Percentiles rank a stretch among this genome's conserved stretches.
Conservation (phyloP, 495 filamentous ascomycete species). For the Talaromyces stipitatus region DNA sequence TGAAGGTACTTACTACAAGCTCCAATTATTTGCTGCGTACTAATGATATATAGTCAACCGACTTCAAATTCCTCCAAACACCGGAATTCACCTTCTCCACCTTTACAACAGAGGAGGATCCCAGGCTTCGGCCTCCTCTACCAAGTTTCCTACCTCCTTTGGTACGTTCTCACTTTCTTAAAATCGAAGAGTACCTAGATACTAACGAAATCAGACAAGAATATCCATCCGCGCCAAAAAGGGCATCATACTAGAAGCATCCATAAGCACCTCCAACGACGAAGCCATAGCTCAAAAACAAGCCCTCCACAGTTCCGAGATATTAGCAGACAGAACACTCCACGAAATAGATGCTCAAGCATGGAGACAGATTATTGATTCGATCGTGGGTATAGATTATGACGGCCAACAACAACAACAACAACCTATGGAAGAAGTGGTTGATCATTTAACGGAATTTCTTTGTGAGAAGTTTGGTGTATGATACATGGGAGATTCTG, state of each 20-base stretch:
- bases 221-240: conserved; percentile 35
- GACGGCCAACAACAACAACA: background rate
- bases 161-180: conserved; percentile 15
- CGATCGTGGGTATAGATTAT: background rate
- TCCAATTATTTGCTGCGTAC: conserved; percentile 1
- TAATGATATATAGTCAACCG: conserved; percentile 43
- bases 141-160: conserved; percentile 31
- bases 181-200: background rate
- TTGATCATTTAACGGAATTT: background rate
- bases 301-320: conserved; percentile 24
- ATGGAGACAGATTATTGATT: conserved; percentile 16
- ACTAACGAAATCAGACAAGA: conserved; percentile 16
- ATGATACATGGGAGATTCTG: background rate
- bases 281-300: conserved; percentile 25
- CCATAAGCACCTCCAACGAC: conserved; percentile 34
- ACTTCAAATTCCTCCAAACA: conserved; percentile 80
- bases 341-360: conserved; percentile 30
- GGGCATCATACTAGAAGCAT: conserved; percentile 35
- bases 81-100: conserved; percentile 74
- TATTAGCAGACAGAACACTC: conserved; percentile 30
- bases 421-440: background rate
- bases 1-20: conserved; percentile 38
- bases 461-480: conserved; percentile 5
- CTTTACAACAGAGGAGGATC: conserved; percentile 45
- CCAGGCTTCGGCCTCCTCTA: conserved; percentile 40